Evolutionary conservation across 108 stramenopile species (phyloP), one percentile per base, ranked within the genome.

Genomic region (Cyclostephanos tholiformis): DNA sequence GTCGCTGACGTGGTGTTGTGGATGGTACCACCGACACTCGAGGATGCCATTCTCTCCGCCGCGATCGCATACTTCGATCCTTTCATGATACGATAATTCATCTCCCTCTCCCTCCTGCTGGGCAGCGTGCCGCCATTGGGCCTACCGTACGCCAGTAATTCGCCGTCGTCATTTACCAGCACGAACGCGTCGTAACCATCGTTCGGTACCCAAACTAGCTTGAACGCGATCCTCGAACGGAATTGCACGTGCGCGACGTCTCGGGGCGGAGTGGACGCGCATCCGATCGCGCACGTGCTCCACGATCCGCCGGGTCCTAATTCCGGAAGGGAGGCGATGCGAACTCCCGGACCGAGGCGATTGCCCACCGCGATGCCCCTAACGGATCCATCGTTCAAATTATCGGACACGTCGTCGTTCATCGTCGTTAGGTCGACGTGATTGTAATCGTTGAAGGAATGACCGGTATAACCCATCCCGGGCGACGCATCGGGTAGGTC

Each of bases 171-270:
- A 65, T 97, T 94, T 38, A 97, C 94, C 63, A 97, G 71, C 0
- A 95, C 94, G 75, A 97, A 97, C 10, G 82, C 71, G 77, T 90
- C 88, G 65, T 85, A 97, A 1, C 76, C 69, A 19, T 84, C 82
- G 76, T 86, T 92, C 0, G 96, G 96, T 6, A 88, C 89, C 96
- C 96, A 97, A 3, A 97, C 96, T 8, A 97, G 75, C 73, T 95
- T 95, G 60, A 94, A 97, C 27, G 94, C 94, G 62, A 97, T 88
- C 53, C 90, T 61, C 7, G 94, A 86, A 53, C 82, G 85, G 60
- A 97, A 97, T 51, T 97, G 96, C 57, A 97, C 69, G 65, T 95
- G 94, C 2, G 96, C 96, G 16, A 97, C 96, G 77, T 97, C 96
- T 51, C 81, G 86, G 16, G 96, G 94, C 16, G 96, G 96, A 67